Base-by-base conservation (phyloP, 2,329 filamentous ascomycete species). In the Dothideomycetidae sp. region DNA sequence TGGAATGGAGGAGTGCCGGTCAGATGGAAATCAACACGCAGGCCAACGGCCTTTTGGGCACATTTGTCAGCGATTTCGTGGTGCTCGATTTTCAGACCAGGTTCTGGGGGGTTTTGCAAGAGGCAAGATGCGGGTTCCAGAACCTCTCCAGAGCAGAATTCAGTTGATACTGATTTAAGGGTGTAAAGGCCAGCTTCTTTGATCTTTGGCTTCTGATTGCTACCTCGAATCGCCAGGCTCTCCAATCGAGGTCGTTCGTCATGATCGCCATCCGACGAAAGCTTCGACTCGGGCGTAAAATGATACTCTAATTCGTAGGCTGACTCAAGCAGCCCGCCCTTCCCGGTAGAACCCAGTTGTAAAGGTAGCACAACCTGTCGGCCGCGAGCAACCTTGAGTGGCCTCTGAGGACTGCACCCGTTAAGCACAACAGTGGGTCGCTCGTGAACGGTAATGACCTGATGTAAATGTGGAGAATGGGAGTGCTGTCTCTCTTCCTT, bases 51-150 rank as follows among this genome's bases (percentile, higher is more conserved):
- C 52, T 85, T 93, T 33, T 86, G 85, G 23, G 86, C 88, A 55
- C 90, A 98, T 54, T 92, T 93, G 57, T 98, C 90, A 36, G 83
- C 81, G 30, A 98, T 85, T 44, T 85, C 78, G 48, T 93, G 81
- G 5, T 75, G 69, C 19, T 70, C 71, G 34, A 98, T 64, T 3
- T 73, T 67, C 41, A 98, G 57, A 39, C 78, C 74, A 7, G 90
- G 90, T 58, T 93, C 78, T 0, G 90, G 78, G 4, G 90, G 90
- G 47, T 96, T 98, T 46, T 92, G 69, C 37, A 98, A 64, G 41
- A 93, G 67, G 56, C 88, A 96, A n/a, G 86, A 90, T 2, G 88
- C 82, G 17, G 90, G 90, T 55, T 98, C 90, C 46, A 88, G 70
- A 3, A 98, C 76, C 48, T 96, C 86, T 31, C 90, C 90, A 21